These are phyloP conservation scores for Pouteria glomerata DNA, from an alignment of 148 eudicot genomes.

Conservation along the genomic window DNA sequence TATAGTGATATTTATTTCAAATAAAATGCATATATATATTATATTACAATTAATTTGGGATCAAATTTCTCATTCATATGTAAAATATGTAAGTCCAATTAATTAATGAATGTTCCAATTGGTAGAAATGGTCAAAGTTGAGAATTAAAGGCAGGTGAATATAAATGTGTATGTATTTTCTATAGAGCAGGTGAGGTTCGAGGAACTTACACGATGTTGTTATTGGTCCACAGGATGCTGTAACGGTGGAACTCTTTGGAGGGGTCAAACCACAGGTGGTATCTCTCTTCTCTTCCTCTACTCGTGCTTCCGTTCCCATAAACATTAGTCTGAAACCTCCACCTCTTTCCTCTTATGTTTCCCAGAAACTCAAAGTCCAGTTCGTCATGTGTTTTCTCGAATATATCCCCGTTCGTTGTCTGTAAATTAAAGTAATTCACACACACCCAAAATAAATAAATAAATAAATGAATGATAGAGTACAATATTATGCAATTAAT, in stretches of 20 bases:
- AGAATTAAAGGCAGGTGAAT: neutral
- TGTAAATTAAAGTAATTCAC: too few species aligned
- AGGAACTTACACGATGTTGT: conserved; percentile 41
- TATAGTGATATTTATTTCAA: too few species aligned
- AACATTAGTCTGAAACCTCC: conserved; percentile 56
- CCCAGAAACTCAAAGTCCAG: conserved; percentile 59
- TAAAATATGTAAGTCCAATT: too few species aligned
- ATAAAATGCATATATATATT: too few species aligned
- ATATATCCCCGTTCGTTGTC: conserved; percentile 49
- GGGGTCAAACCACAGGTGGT: conserved; percentile 48
- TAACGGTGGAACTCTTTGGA: conserved; percentile 50
- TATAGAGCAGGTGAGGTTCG: neutral
- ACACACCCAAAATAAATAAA: neutral
- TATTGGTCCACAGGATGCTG: conserved; percentile 46
- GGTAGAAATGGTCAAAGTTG: neutral
- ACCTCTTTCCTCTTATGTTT: conserved; percentile 36
- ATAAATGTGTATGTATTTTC: too few species aligned
- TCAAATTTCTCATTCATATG: too few species aligned
- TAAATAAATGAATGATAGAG: neutral
- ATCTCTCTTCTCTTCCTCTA: conserved; percentile 60
- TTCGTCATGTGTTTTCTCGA: conserved; percentile 48
- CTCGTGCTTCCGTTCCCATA: conserved; percentile 60
- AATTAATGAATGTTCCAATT: too few species aligned
- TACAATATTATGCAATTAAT: neutral
- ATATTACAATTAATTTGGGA: too few species aligned